Percentiles rank a stretch among this genome's conserved stretches.
phyloP scores from a whole-genome alignment of 345 rosid species.

The Anacardium occidentale region DNA sequence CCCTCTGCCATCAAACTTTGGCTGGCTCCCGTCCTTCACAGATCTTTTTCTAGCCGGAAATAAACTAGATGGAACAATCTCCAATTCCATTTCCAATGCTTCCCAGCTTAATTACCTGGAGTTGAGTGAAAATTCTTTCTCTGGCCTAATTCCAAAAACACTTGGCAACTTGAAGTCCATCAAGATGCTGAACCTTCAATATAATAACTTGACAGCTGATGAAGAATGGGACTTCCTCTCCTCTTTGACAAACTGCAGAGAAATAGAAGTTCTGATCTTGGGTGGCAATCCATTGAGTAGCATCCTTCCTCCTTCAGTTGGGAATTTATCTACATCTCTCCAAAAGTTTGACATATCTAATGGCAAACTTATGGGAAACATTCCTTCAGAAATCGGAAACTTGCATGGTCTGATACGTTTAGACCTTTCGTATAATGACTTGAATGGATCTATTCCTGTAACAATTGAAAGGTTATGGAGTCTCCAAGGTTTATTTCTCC shows the following conservation, averaged over 20 bases:
- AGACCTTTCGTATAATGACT: neutral
- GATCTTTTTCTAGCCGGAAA: neutral
- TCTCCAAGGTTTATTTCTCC: slow-evolving; percentile 3
- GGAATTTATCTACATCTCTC: too few species aligned
- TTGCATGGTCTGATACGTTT: neutral
- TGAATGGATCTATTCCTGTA: slow-evolving; percentile 10
- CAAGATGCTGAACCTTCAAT: accelerated
- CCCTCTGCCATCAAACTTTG: neutral
- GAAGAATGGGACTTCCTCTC: neutral
- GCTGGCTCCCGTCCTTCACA: slow-evolving; percentile 10
- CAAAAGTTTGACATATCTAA: neutral
- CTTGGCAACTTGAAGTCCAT: neutral
- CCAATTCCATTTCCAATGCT: slow-evolving; percentile 11
- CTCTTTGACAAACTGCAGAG: neutral
- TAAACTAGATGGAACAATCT: slow-evolving; percentile 11
- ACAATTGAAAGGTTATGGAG: neutral
- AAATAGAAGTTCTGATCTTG: neutral
- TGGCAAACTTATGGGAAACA: slow-evolving; percentile 11
- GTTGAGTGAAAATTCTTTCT: neutral
- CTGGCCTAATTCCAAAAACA: neutral
- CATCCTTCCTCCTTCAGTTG: too few species aligned
- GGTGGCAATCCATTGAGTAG: too few species aligned
- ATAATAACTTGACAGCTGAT: too few species aligned
- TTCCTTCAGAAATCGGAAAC: slow-evolving; percentile 19
- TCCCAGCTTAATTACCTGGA: neutral